These are phyloP conservation scores for Penicillium desertorum DNA, from an alignment of 495 filamentous ascomycete species.

Conservation along the genomic window DNA sequence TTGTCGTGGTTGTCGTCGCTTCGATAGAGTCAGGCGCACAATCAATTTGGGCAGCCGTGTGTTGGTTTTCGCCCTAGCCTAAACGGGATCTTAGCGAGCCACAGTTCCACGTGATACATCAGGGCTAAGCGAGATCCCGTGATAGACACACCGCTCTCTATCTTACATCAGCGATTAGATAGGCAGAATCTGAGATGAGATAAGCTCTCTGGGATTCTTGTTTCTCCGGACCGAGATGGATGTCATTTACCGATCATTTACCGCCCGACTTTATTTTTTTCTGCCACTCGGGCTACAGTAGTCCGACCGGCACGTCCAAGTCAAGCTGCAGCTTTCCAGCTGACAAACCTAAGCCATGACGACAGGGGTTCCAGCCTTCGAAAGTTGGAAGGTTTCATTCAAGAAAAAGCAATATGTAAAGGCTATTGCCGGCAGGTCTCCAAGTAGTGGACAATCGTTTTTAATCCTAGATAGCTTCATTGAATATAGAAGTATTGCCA, in stretches of 20 bases:
- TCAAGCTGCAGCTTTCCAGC: slow-evolving; percentile 18
- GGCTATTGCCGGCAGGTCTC: slow-evolving; percentile 2
- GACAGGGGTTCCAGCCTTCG: slow-evolving; percentile 8
- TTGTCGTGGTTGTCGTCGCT: slow-evolving; percentile 54
- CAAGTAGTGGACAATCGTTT: neutral
- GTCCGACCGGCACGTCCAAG: slow-evolving; percentile 27
- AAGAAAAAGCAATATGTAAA: neutral
- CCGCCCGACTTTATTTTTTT: slow-evolving; percentile 12
- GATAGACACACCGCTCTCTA: slow-evolving; percentile 21
- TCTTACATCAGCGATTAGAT: neutral
- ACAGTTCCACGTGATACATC: slow-evolving; percentile 6
- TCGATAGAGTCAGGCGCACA: slow-evolving; percentile 47
- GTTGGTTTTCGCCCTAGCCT: slow-evolving; percentile 44
- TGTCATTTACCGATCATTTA: neutral
- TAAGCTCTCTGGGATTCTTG: neutral
- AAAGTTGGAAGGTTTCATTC: neutral
- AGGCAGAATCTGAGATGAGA: slow-evolving; percentile 1
- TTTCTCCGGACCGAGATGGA: neutral
- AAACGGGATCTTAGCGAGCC: slow-evolving; percentile 40
- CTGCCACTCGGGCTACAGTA: slow-evolving; percentile 38
- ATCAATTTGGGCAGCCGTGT: slow-evolving; percentile 45
- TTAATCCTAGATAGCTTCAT: too few species aligned
- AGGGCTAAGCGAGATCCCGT: slow-evolving; percentile 46
- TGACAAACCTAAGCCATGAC: slow-evolving; percentile 31
- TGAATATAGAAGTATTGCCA: neutral